These are phyloP conservation scores for Scopulariopsis brevicaulis DNA, from an alignment of 2,329 filamentous ascomycete genomes.

Conservation along the genomic window DNA sequence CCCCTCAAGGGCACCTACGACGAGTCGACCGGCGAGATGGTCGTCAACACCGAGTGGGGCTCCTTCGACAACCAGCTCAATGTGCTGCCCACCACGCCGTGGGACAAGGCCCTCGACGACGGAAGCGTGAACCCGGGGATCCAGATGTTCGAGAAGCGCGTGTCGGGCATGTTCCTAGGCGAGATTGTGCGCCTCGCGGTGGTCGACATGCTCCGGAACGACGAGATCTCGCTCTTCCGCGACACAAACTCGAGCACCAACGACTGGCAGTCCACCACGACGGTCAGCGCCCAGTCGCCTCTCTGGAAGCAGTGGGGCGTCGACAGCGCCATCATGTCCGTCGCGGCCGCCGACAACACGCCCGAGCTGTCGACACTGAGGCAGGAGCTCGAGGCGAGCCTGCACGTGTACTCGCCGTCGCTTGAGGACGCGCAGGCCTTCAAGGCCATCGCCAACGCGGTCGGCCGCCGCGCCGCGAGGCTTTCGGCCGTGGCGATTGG, in stretches of 20 bases:
- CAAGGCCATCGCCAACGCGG: conserved; percentile 69
- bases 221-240: conserved; percentile 59
- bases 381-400: conserved; percentile 63
- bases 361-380: conserved; percentile 62
- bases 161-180: conserved; percentile 96
- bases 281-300: conserved; percentile 50
- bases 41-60: conserved; percentile 97
- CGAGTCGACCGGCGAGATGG: conserved; percentile 79
- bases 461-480: conserved; percentile 80
- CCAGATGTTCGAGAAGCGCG: conserved; percentile 98
- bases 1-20: conserved; percentile 60
- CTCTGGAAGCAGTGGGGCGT: conserved; percentile 79
- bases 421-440: conserved; percentile 81
- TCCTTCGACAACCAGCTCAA: conserved; percentile 92
- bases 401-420: conserved; percentile 66
- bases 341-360: conserved; percentile 70
- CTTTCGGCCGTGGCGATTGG: conserved; percentile 81
- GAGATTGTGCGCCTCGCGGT: conserved; percentile 79
- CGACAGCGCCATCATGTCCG: conserved; percentile 82
- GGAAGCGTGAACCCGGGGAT: conserved; percentile 83
- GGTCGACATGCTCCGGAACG: conserved; percentile 58
- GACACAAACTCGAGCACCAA: conserved; percentile 64
- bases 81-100: conserved; percentile 75
- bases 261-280: conserved; percentile 58
- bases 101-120: conserved; percentile 67